A percentile compares a stretch with the other conserved stretches of the same genome.
These are phyloP conservation scores for Gnaphalium uliginosum DNA, from an alignment of 129 eudicot genomes.

Conservation along the genomic window DNA sequence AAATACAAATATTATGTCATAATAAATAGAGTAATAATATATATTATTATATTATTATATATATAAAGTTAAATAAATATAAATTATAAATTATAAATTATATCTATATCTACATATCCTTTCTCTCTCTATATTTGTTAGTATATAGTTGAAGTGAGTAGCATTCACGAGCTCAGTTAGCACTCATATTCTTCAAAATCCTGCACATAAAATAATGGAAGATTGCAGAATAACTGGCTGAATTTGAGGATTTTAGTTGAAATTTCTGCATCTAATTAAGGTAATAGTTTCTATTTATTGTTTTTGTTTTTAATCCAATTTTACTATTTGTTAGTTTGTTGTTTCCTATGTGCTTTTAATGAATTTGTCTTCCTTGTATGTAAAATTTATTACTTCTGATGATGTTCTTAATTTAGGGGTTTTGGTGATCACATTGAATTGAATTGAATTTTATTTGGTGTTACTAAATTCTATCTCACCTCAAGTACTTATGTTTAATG, in stretches of 20 bases:
- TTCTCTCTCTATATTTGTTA: slow-evolving; percentile 20
- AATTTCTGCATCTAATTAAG: slow-evolving; percentile 33
- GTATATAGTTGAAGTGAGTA: slow-evolving; percentile 34
- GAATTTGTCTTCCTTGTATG: slow-evolving; percentile 19
- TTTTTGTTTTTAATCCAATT: slow-evolving; percentile 12
- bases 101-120: too few species aligned
- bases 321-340: neutral
- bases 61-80: too few species aligned
- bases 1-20: neutral
- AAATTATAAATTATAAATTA: too few species aligned
- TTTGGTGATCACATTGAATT: slow-evolving; percentile 30
- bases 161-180: slow-evolving; percentile 41
- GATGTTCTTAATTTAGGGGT: slow-evolving; percentile 13
- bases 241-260: slow-evolving; percentile 38
- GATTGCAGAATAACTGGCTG: slow-evolving; percentile 38
- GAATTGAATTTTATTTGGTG: slow-evolving; percentile 14
- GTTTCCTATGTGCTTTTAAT: slow-evolving; percentile 23
- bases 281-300: slow-evolving; percentile 28
- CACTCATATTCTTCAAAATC: slow-evolving; percentile 22
- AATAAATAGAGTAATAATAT: too few species aligned
- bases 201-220: slow-evolving; percentile 36
- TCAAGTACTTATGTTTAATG: slow-evolving; percentile 17
- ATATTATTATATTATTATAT: too few species aligned
- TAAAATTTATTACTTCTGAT: slow-evolving; percentile 12
- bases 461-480: neutral